Evolutionary conservation across 441 rosid species (phyloP), one percentile per base, ranked within the genome.

Genomic region (Populus tomentosa): DNA sequence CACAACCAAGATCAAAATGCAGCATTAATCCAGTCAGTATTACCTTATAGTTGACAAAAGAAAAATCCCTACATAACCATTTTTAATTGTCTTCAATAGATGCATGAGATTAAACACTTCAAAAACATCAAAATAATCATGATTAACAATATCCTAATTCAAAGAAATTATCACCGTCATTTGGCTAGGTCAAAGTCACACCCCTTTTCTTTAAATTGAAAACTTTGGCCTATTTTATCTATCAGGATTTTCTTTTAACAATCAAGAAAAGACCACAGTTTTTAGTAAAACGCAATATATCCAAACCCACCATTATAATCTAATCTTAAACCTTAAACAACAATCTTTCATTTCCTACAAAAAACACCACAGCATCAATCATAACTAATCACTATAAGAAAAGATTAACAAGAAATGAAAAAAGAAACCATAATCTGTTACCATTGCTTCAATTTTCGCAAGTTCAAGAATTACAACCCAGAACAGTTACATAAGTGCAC

Each of bases 401-500:
- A 59, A 36, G 18, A 53, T 35, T 11, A 10, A 65, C 14, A 18
- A 16, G 10, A 63, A 71, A 77, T n/a, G 7, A 28, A 10, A 28
- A 65, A 20, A 20, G 26, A 38, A 68, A 38, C 13, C 38, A 21
- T 61, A 30, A 38, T 36, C 10, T n/a, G 20, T 36, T 16, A 84
- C 90, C 89, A 86, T 86, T 59, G 85, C 88, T 74, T 86, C 89
- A 71, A 82, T 85, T 73, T 89, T 92, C 56, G 86, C 94, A 72
- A 90, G 85, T 73, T 85, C 90, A 84, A 90, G 86, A 82, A 86
- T 83, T 36, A 81, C 89, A 85, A 82, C 72, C 87, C 87, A 88
- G 82, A 88, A 87, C 74, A 75, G 76, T 82, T 94, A 87, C 92
- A 89, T 90, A 84, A 89, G 87, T 78, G 80, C 80, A 66, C 73